phyloP scores from a whole-genome alignment of 129 eudicot species.

The Arctium minus region DNA sequence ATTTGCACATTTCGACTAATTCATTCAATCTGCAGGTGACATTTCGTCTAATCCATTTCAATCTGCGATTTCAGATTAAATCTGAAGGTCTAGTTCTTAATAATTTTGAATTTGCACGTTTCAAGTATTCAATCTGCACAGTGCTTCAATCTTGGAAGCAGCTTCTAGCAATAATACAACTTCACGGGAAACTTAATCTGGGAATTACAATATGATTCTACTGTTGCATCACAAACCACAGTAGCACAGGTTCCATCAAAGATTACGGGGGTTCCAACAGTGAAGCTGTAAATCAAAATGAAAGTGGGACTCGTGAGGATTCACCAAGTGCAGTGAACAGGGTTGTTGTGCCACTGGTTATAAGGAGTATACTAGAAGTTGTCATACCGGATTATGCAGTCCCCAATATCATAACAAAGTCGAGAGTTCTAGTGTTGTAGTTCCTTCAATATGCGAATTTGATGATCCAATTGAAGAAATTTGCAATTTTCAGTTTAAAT shows the following conservation, averaged over 20 bases:
- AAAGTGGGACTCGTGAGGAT: slow-evolving; percentile 69
- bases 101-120: too few relatives aligned
- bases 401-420: slow-evolving; percentile 76
- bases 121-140: too few relatives aligned
- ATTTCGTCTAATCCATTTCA: too few relatives aligned
- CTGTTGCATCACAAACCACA: slow-evolving; percentile 32
- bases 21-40: too few relatives aligned
- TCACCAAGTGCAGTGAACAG: slow-evolving; percentile 58
- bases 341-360: slow-evolving; percentile 77
- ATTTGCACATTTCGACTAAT: too few relatives aligned
- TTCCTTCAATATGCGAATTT: too few relatives aligned
- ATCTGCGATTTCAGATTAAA: too few relatives aligned
- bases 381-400: slow-evolving; percentile 93
- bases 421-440: too few relatives aligned
- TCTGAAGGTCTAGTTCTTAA: too few relatives aligned
- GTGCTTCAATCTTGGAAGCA: slow-evolving; percentile 46
- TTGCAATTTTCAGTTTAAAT: too few relatives aligned
- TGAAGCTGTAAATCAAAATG: slow-evolving; percentile 59
- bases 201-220: slow-evolving; percentile 44
- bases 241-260: slow-evolving; percentile 39
- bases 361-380: slow-evolving; percentile 92
- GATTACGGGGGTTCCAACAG: slow-evolving; percentile 43
- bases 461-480: too few relatives aligned
- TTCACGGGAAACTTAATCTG: slow-evolving; percentile 33
- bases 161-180: slow-evolving; percentile 47